Conservation (phyloP, 2,329 filamentous ascomycete genomes). For the Tolypocladium cylindrosporum region DNA sequence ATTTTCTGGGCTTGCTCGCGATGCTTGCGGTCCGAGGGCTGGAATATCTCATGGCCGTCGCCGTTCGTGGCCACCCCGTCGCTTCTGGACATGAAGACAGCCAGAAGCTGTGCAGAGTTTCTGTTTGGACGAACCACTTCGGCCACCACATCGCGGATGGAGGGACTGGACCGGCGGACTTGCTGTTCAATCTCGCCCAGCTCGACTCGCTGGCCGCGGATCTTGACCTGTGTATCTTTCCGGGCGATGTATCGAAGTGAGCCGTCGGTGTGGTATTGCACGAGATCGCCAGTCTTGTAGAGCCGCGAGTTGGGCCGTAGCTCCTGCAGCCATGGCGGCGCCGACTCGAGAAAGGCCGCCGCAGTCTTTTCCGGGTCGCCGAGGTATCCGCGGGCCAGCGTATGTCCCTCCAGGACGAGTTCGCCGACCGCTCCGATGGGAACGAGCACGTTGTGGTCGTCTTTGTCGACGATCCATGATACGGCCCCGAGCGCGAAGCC, state of each 20-base stretch:
- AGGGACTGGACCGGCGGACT: not conserved
- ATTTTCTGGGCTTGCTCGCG: not conserved
- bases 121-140: slow-evolving; percentile 1
- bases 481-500: not conserved
- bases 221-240: slow-evolving; percentile 49
- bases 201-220: slow-evolving; percentile 48
- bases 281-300: slow-evolving; percentile 42
- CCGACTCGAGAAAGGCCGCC: slow-evolving; percentile 30
- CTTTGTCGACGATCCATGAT: slow-evolving; percentile 20
- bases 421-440: slow-evolving; percentile 24
- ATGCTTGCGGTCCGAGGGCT: not conserved
- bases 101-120: not conserved
- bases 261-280: slow-evolving; percentile 28
- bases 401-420: slow-evolving; percentile 29
- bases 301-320: slow-evolving; percentile 8
- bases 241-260: slow-evolving; percentile 35
- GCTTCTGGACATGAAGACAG: not conserved
- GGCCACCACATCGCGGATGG: not conserved
- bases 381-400: slow-evolving; percentile 38
- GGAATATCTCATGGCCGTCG: not conserved
- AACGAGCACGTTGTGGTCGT: slow-evolving; percentile 14
- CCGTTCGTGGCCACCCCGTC: not conserved
- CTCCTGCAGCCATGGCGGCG: slow-evolving; percentile 15
- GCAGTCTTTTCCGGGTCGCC: slow-evolving; percentile 33
- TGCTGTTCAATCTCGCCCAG: slow-evolving; percentile 21